A percentile compares a stretch with the other conserved stretches of the same genome.
phyloP scores from a whole-genome alignment of 257 asterid genomes.

The Catharanthus roseus region DNA sequence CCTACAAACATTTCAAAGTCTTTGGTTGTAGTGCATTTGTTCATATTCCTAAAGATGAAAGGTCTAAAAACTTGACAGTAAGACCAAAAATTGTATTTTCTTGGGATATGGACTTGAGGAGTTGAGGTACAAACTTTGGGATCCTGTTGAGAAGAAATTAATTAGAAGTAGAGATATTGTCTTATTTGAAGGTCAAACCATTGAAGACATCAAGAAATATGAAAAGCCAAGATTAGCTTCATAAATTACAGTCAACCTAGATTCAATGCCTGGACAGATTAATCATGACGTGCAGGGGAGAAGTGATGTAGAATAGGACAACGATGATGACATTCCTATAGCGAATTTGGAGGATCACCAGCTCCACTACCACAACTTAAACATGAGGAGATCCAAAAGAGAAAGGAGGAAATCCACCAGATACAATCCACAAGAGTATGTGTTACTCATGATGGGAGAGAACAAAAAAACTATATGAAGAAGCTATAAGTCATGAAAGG shows the following conservation, averaged over 20 bases:
- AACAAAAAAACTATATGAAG: neutral
- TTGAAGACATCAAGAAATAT: neutral
- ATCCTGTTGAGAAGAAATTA: neutral
- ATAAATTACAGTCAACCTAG: no score
- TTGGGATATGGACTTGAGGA: neutral
- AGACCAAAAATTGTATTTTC: neutral
- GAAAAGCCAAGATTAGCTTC: neutral
- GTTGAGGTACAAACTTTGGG: neutral
- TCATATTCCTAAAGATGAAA: neutral
- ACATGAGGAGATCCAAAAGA: no score
- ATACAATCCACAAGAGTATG: neutral
- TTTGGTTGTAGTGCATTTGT: neutral
- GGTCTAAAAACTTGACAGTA: neutral
- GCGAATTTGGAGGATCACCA: no score
- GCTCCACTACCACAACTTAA: no score
- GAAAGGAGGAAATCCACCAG: neutral
- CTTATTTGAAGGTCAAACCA: neutral
- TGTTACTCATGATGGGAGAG: neutral
- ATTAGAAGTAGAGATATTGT: neutral
- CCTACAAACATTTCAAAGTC: neutral
- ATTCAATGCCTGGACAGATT: no score
- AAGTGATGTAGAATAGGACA: no score
- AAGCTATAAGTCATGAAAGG: neutral
- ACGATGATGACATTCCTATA: no score
- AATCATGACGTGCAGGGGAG: no score